Evolutionary conservation across 345 rosid species (phyloP).

Genomic region (Trapa bicornis): DNA sequence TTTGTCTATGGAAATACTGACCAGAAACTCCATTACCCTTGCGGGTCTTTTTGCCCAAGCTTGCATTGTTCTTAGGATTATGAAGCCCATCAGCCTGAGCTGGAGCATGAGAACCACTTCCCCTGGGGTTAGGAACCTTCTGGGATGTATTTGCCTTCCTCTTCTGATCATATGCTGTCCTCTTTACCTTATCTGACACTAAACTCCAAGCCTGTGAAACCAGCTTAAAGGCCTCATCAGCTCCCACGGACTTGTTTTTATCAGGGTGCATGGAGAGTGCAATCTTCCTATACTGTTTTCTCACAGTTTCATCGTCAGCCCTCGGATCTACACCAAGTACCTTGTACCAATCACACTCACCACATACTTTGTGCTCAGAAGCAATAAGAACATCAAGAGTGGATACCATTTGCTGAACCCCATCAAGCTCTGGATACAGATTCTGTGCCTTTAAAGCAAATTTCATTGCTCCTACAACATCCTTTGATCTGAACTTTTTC

Average conservation of each 20-base stretch:
- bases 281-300: conserved; percentile 21
- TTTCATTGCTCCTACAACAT: conserved; percentile 19
- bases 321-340: conserved; percentile 19
- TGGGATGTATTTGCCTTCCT: conserved; percentile 2
- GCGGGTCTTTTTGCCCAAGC: neutral
- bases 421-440: conserved; percentile 24
- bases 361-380: conserved; percentile 13
- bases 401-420: conserved; percentile 20
- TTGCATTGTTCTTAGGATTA: conserved; percentile 1
- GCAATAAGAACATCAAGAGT: conserved; percentile 21
- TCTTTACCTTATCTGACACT: conserved; percentile 25
- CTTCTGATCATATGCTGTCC: conserved; percentile 11
- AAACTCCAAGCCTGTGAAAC: conserved; percentile 25
- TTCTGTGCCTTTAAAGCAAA: conserved; percentile 29
- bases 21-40: neutral
- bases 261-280: conserved; percentile 31
- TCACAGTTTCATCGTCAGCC: conserved; percentile 21
- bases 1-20: conserved; percentile 3
- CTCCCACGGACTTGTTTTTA: conserved; percentile 31
- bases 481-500: conserved; percentile 21
- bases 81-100: conserved; percentile 8
- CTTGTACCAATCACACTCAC: conserved; percentile 24
- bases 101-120: neutral
- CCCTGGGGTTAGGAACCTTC: conserved; percentile 1
- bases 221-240: conserved; percentile 27